Evolutionary conservation across 2,329 filamentous ascomycete species (phyloP).

Genomic region (Neonectria punicea): DNA sequence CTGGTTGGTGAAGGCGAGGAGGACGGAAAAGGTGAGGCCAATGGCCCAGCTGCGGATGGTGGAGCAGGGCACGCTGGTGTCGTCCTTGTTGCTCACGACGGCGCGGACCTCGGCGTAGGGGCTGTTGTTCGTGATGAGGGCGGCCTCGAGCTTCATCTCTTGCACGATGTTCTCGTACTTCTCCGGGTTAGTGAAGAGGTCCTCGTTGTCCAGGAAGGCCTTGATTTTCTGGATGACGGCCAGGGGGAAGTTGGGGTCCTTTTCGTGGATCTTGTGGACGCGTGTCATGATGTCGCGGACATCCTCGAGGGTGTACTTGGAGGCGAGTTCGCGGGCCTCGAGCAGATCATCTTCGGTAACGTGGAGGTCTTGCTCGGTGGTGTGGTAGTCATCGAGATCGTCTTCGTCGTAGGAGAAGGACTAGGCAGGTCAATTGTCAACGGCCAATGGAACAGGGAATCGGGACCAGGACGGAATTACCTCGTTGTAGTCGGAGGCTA

Average conservation of each 20-base stretch:
- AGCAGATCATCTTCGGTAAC: slow-evolving; percentile 59
- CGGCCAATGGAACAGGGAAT: slow-evolving; percentile 2
- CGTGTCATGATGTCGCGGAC: slow-evolving; percentile 55
- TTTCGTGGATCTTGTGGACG: slow-evolving; percentile 54
- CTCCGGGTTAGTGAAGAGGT: slow-evolving; percentile 56
- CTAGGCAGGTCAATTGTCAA: slow-evolving; percentile 25
- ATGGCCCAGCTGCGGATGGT: slow-evolving; percentile 66
- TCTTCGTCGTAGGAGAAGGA: slow-evolving; percentile 54
- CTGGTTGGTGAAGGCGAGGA: slow-evolving; percentile 65
- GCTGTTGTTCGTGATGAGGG: slow-evolving; percentile 64
- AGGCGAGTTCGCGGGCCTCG: slow-evolving; percentile 57
- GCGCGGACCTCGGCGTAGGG: slow-evolving; percentile 68
- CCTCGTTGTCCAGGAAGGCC: slow-evolving; percentile 56
- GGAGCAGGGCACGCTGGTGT: slow-evolving; percentile 59
- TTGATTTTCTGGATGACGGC: slow-evolving; percentile 53
- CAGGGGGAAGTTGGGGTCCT: slow-evolving; percentile 56
- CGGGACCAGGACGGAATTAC: slow-evolving; percentile 24
- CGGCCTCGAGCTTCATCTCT: slow-evolving; percentile 66
- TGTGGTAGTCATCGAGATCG: slow-evolving; percentile 46
- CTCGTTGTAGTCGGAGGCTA: slow-evolving; percentile 42
- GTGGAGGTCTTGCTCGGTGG: slow-evolving; percentile 53
- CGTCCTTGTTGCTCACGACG: slow-evolving; percentile 66
- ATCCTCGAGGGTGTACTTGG: slow-evolving; percentile 55
- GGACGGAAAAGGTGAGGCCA: slow-evolving; percentile 60
- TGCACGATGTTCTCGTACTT: slow-evolving; percentile 60